Conservation (phyloP, 805 yeast genomes). For the Metschnikowia dekortorum region DNA sequence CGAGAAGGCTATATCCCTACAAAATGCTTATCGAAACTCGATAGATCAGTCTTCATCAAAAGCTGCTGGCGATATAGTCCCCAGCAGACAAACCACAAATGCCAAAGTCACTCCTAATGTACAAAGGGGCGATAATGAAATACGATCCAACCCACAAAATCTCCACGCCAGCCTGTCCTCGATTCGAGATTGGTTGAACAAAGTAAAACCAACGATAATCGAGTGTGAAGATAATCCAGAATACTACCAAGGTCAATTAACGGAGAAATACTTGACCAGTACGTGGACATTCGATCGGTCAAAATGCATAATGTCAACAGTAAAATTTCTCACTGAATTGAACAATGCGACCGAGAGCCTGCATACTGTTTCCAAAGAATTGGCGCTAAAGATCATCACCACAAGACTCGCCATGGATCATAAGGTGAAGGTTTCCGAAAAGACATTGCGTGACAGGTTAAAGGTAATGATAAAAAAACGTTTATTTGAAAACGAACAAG, state of each 20-base stretch:
- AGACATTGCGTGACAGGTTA: constrained; percentile 13
- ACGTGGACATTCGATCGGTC: constrained; percentile 18
- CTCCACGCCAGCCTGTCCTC: neutral
- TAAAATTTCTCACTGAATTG: constrained; percentile 14
- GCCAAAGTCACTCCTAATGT: neutral
- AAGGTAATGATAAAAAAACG: constrained; percentile 19
- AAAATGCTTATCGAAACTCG: neutral
- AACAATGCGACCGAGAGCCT: constrained; percentile 5
- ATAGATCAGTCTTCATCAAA: neutral
- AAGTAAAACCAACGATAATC: neutral
- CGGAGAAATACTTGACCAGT: constrained; percentile 5
- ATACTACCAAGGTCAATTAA: constrained; percentile 12
- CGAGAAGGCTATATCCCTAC: neutral
- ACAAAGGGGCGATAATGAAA: neutral
- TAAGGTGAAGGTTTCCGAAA: constrained; percentile 3
- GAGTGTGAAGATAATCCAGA: constrained; percentile 7
- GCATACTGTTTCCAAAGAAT: constrained; percentile 7
- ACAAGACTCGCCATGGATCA: constrained; percentile 10
- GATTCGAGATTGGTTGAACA: neutral
- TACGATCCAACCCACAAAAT: neutral
- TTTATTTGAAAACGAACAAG: constrained; percentile 15
- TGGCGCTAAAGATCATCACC: constrained; percentile 8
- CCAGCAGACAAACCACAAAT: neutral
- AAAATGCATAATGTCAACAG: constrained; percentile 17
- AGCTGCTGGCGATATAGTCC: neutral